A percentile compares a stretch with the other conserved stretches of the same genome.
Evolutionary conservation across 495 filamentous ascomycete genomes (phyloP).

Genomic region (Copromyces sp.): DNA sequence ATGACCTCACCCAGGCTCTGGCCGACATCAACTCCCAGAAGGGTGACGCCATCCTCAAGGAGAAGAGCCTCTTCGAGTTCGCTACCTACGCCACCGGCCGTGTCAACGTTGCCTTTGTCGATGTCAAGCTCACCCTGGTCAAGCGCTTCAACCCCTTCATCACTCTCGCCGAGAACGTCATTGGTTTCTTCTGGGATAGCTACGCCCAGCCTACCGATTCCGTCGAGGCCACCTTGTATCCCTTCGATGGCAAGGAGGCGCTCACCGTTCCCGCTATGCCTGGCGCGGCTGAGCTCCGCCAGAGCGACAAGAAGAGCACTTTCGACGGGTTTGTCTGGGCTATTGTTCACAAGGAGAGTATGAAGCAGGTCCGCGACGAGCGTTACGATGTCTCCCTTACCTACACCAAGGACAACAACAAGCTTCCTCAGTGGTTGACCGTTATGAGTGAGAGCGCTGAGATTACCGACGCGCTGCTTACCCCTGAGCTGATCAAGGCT

Average conservation of each 20-base stretch:
- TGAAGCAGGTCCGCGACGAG: conserved; percentile 82
- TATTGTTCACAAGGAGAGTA: conserved; percentile 86
- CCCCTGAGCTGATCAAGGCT: conserved; percentile 72
- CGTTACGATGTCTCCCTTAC: conserved; percentile 93
- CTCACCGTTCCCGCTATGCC: conserved; percentile 52
- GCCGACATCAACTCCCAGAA: conserved; percentile 18
- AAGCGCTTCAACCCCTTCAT: conserved; percentile 86
- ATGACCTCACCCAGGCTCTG: conserved; percentile 31
- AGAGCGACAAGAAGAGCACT: conserved; percentile 55
- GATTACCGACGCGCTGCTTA: conserved; percentile 79
- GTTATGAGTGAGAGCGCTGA: conserved; percentile 96
- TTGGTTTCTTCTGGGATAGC: conserved; percentile 69
- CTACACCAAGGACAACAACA: conserved; percentile 78
- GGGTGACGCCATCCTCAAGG: conserved; percentile 59
- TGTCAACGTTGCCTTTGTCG: conserved; percentile 85
- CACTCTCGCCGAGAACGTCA: conserved; percentile 52
- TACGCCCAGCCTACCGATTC: conserved; percentile 56
- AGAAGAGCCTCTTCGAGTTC: conserved; percentile 77
- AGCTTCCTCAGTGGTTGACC: conserved; percentile 84
- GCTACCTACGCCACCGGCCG: conserved; percentile 85
- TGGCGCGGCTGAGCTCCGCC: conserved; percentile 42
- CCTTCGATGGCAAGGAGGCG: conserved; percentile 87
- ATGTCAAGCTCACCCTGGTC: conserved; percentile 68
- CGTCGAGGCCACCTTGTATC: conserved; percentile 64
- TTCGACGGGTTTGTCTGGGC: conserved; percentile 94